Evolutionary conservation across 352 stramenopile genomes (phyloP), one percentile per base, ranked within the genome.

Genomic region (Phytophthora quininea): DNA sequence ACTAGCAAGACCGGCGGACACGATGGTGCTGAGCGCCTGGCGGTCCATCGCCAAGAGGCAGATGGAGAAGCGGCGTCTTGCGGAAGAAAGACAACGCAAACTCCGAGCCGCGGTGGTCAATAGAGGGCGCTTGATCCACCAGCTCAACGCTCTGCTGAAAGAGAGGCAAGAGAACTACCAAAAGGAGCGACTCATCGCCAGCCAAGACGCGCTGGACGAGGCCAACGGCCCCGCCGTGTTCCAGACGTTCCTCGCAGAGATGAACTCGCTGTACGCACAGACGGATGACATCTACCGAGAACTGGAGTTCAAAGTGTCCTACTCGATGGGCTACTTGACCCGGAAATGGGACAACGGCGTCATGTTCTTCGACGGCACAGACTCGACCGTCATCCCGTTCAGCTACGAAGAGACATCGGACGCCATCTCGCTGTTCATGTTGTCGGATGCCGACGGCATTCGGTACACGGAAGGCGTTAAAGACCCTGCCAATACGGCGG

Each of bases 401-500:
- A 29, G 40, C 35, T 57, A 65, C 8, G 63, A 68, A 11, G 33
- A 53, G 27, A 57, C 58, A 12, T 33, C n/a, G 3, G 32, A 56
- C n/a, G 58, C 58, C 15, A 46, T 54, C 3, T 66, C 53, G 27
- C 29, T 27, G 12, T 33, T 69, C 4, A 60, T 73, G 11, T 56
- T 67, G 55, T 57, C 63, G 0, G 50, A 62, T 15, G 30, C 32
- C 12, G 3, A 12, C 31, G 7, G 35, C 46, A 11, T 48, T 8
- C 37, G 45, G n/a, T 6, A 51, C 38, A 8, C 32, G 9, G 12
- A 43, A 42, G 27, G 54, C 38, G 7, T 38, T 14, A 32, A 48
- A 47, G 45, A 66, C 9, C 65, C 60, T 8, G 50, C 58, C 4
- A 58, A 79, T 31, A 77, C 72, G 2, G 38, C 74, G 12, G 64